A percentile compares a stretch with the other conserved stretches of the same genome.
Conservation (phyloP, 1,139 yeast genomes). For the Suhomyces panamericanus region DNA sequence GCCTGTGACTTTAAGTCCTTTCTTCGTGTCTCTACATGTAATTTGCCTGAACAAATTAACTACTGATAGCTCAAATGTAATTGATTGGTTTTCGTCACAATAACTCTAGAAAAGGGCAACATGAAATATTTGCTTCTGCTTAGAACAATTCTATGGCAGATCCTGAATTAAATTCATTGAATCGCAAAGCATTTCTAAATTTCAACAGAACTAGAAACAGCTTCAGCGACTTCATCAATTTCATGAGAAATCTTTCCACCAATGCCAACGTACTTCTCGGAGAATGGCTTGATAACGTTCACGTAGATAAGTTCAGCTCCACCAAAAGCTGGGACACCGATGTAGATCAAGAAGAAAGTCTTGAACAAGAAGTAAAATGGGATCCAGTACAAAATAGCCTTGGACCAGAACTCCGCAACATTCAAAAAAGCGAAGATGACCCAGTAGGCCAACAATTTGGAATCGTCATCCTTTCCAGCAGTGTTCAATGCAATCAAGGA, state of each 20-base stretch:
- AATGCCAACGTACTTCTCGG: constrained; percentile 56
- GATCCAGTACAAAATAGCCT: constrained; percentile 86
- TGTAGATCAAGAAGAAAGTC: constrained; percentile 82
- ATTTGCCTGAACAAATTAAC: too few relatives aligned
- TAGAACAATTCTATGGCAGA: too few relatives aligned
- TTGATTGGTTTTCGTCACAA: too few relatives aligned
- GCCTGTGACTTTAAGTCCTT: too few relatives aligned
- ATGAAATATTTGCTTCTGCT: too few relatives aligned
- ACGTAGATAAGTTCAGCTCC: constrained; percentile 79
- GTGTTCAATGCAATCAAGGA: constrained; percentile 86
- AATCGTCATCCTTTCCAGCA: constrained; percentile 66
- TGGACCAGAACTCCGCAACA: constrained; percentile 94
- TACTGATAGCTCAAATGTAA: too few relatives aligned
- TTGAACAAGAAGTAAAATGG: constrained; percentile 96
- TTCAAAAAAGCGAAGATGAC: constrained; percentile 91
- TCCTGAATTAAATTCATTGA: neutral
- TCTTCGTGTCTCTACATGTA: too few relatives aligned
- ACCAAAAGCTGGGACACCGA: constrained; percentile 82
- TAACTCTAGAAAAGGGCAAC: too few relatives aligned
- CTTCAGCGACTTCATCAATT: constrained; percentile 50
- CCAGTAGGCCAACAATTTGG: constrained; percentile 91
- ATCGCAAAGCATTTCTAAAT: constrained; percentile 19
- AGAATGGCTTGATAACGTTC: constrained; percentile 66
- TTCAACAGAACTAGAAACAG: constrained; percentile 46
- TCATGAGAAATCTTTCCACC: constrained; percentile 22